phyloP scores from a whole-genome alignment of 2,329 filamentous ascomycete species.

The Fusarium falciforme region DNA sequence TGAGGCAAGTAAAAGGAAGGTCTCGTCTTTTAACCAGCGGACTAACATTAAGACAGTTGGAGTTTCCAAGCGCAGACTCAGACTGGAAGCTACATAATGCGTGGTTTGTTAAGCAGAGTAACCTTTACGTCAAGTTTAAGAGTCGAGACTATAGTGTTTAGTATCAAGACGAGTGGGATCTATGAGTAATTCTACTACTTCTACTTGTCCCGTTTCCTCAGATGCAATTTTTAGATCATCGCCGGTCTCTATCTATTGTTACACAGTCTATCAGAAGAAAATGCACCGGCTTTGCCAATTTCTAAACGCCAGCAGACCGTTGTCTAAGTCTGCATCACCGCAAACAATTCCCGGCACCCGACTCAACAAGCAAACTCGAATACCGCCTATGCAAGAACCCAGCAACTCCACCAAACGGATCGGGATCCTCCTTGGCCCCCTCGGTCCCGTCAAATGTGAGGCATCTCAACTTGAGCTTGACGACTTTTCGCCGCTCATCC shows the following conservation, averaged over 20 bases:
- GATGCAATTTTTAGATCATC: not conserved
- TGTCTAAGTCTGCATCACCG: not conserved
- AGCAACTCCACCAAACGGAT: constrained; percentile 28
- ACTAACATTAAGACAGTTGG: not conserved
- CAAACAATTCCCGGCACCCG: constrained; percentile 34
- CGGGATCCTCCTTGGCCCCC: constrained; percentile 14
- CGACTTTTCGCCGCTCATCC: not conserved
- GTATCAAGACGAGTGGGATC: not conserved
- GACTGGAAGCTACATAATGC: constrained; percentile 12
- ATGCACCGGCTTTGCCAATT: too few species aligned
- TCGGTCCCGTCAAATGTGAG: constrained; percentile 31
- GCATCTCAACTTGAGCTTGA: constrained; percentile 6
- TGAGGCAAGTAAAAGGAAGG: not conserved
- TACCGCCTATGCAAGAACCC: constrained; percentile 36
- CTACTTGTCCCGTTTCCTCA: not conserved
- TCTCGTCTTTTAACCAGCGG: not conserved
- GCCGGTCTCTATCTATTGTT: not conserved
- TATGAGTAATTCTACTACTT: not conserved
- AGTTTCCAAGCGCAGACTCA: not conserved
- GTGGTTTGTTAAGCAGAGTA: constrained; percentile 20
- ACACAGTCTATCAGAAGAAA: not conserved
- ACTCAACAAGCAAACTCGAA: constrained; percentile 28
- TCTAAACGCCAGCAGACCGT: not conserved
- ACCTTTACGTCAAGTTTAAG: not conserved
- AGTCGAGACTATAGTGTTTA: not conserved